A percentile compares a stretch with the other conserved stretches of the same genome.
Evolutionary conservation across 768 basidiomycete genomes (phyloP).

Genomic region (Lentinus brumalis): DNA sequence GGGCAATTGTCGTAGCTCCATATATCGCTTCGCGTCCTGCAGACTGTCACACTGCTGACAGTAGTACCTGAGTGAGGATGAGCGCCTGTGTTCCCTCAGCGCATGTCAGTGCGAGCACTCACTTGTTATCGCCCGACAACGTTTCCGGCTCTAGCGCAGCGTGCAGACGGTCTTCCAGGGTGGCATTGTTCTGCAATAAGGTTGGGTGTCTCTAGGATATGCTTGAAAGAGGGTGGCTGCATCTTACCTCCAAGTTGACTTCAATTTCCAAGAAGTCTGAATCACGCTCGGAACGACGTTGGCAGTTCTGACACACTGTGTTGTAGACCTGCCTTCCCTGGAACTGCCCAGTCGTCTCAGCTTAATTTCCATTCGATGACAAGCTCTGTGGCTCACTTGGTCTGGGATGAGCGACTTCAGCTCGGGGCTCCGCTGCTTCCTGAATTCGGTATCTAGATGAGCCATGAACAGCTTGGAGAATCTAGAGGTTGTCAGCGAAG

Average conservation of each 20-base stretch:
- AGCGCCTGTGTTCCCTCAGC: neutral
- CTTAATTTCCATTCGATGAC: neutral
- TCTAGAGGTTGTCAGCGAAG: constrained; percentile 40
- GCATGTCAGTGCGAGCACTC: constrained; percentile 15
- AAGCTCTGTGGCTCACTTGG: constrained; percentile 49
- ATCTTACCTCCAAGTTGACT: constrained; percentile 71
- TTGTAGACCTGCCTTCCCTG: constrained; percentile 84
- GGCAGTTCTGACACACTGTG: constrained; percentile 75
- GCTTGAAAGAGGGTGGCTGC: neutral
- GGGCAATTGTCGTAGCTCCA: constrained; percentile 74
- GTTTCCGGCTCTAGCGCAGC: constrained; percentile 67
- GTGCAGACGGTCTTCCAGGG: constrained; percentile 73
- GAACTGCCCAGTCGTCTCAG: constrained; percentile 53
- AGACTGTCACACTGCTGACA: constrained; percentile 75
- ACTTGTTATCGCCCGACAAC: constrained; percentile 85
- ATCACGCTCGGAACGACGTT: constrained; percentile 63
- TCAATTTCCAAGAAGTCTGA: constrained; percentile 88
- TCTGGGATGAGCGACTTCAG: constrained; percentile 71
- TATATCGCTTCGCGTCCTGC: constrained; percentile 80
- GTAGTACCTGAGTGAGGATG: constrained; percentile 57
- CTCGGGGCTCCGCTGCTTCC: constrained; percentile 67
- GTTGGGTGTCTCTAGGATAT: neutral
- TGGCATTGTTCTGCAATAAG: constrained; percentile 60
- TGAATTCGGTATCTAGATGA: constrained; percentile 84
- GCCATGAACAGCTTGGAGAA: constrained; percentile 96